phyloP scores from a whole-genome alignment of 257 asterid species.

The Capsicum rhomboideum region DNA sequence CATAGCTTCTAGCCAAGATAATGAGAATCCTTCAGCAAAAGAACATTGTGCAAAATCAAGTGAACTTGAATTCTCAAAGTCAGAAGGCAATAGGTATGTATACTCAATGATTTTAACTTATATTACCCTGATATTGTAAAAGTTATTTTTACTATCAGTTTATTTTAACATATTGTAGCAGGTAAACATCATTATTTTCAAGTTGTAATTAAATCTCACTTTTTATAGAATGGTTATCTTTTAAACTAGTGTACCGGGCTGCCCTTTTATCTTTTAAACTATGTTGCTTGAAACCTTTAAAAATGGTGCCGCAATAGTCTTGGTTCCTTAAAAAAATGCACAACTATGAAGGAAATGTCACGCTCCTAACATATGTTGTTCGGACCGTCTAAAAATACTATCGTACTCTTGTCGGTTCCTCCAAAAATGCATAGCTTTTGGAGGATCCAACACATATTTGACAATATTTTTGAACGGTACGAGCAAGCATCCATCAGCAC shows the following conservation, averaged over 20 bases:
- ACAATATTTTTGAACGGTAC: not conserved
- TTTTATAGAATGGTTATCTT: not conserved
- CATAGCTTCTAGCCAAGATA: not conserved
- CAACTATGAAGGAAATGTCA: not conserved
- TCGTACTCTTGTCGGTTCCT: not conserved
- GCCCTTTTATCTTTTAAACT: not conserved
- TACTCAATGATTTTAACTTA: no score
- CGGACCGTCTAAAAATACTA: not conserved
- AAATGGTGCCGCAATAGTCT: not conserved
- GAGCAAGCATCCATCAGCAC: not conserved
- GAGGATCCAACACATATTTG: not conserved
- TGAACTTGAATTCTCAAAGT: not conserved
- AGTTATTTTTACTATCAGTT: not conserved
- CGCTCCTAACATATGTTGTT: no score
- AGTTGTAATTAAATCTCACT: not conserved
- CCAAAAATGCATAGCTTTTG: not conserved
- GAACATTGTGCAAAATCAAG: not conserved
- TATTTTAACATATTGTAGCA: not conserved
- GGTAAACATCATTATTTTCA: not conserved
- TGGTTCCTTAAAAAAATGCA: not conserved
- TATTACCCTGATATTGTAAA: not conserved
- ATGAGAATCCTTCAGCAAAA: not conserved
- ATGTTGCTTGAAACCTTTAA: not conserved
- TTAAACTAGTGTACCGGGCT: no score
- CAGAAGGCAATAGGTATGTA: conserved; percentile 10